Evolutionary conservation across 768 basidiomycete genomes (phyloP), one percentile per base, ranked within the genome.

Genomic region (Suillus subaureus): DNA sequence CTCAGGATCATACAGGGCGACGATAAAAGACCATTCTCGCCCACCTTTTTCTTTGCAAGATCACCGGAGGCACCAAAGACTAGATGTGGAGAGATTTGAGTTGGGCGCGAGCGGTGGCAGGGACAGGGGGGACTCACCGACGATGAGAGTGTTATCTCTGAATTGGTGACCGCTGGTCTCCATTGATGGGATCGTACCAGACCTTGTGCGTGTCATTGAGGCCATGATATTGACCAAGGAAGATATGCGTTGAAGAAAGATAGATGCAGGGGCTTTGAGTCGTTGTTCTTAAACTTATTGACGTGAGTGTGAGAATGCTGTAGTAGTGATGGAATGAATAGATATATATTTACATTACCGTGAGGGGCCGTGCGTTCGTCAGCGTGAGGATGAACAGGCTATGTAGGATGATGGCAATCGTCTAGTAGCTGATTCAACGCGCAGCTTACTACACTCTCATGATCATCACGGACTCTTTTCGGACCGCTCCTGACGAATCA

Each of bases 61-160:
- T 99, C 97, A 47, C 97, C 97, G 64, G 94, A 96, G 4, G 97
- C 97, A 64, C 97, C 97, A 67, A 96, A 87, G 62, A 99, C 96
- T 95, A 74, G 12, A 63, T 45, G 1, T 61, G 43, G 43, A 57
- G 43, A 45, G 40, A 61, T 65, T 68, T 71, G 65, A 71, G 61
- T 52, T 57, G 57, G 33, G 57, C 45, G 62, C 42, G 18, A 63
- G 37, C 23, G 13, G 31, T 15, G 65, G 61, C 54, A 67, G 64
- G 62, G 66, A 69, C 72, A 70, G 70, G 66, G 54, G 52, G 71
- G 69, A 82, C 89, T 72, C 69, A 92, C 94, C 94, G 72, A 97
- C 81, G 80, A 97, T 89, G 82, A 94, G 76, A 23, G 94, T 96
- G 82, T 97, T 95, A 65, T 94, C 90, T 77, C 83, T 92, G 81